Percentiles rank a stretch among this genome's conserved stretches.
phyloP scores from a whole-genome alignment of 495 filamentous ascomycete species.

The Penicillium desertorum region DNA sequence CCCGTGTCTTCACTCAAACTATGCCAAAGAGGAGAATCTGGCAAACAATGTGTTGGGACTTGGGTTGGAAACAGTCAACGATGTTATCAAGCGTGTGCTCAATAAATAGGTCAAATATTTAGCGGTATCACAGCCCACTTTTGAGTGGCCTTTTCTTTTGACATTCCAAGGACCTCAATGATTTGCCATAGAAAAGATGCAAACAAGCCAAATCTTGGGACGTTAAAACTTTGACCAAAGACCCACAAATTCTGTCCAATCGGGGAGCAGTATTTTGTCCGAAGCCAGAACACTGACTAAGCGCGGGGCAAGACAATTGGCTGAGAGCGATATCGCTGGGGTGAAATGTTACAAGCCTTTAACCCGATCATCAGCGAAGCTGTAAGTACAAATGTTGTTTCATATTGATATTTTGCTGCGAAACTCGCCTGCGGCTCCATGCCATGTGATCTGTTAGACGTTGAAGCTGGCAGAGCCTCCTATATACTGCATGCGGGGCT shows the following conservation, averaged over 20 bases:
- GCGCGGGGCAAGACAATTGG: conserved; percentile 33
- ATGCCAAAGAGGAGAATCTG: conserved; percentile 26
- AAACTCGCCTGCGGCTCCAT: neutral
- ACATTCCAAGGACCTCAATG: too few species aligned
- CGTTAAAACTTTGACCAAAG: neutral
- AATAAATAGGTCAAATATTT: neutral
- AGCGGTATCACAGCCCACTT: neutral
- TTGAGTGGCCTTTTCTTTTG: neutral
- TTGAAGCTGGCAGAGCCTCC: conserved; percentile 10
- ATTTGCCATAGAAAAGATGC: neutral
- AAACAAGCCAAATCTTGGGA: conserved; percentile 7
- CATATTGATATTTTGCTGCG: neutral
- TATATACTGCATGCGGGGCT: conserved; percentile 12
- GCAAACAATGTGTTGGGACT: conserved; percentile 36
- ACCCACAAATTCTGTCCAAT: conserved; percentile 17
- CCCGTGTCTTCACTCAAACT: conserved; percentile 31
- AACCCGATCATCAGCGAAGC: conserved; percentile 25
- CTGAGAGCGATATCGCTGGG: conserved; percentile 41
- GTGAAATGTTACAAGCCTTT: conserved; percentile 28
- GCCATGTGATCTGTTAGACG: conserved; percentile 5
- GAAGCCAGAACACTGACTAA: conserved; percentile 35
- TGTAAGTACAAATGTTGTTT: conserved; percentile 28
- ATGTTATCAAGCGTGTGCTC: conserved; percentile 27
- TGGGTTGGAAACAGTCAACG: conserved; percentile 28
- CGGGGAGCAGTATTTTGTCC: conserved; percentile 5